phyloP scores from a whole-genome alignment of 1,284 basidiomycete genomes.

The Cryptococcus depauperatus region DNA sequence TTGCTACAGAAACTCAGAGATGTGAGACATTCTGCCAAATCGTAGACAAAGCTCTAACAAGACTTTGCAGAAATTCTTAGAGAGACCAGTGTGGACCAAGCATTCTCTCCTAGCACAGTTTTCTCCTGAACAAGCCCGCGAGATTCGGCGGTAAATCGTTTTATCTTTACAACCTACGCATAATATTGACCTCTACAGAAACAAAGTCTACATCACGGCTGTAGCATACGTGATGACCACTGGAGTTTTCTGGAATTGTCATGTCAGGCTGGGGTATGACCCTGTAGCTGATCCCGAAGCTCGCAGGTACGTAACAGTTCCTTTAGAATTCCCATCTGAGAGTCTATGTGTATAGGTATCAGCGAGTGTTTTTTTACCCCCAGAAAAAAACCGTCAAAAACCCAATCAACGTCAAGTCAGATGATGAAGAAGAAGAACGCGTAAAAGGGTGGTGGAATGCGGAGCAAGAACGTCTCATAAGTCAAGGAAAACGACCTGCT shows the following conservation, averaged over 20 bases:
- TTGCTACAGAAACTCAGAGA: constrained; percentile 56
- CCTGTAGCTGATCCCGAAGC: constrained; percentile 64
- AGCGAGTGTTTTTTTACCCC: constrained; percentile 17
- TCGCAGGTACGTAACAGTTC: constrained; percentile 55
- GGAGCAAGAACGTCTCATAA: constrained; percentile 27
- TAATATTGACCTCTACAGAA: constrained; percentile 33
- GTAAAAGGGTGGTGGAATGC: constrained; percentile 28
- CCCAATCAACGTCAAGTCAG: constrained; percentile 13
- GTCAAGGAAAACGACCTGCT: constrained; percentile 25
- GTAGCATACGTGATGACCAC: constrained; percentile 77
- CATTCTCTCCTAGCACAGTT: constrained; percentile 76
- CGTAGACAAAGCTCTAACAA: constrained; percentile 2
- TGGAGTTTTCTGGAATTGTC: constrained; percentile 85
- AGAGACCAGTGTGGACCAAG: constrained; percentile 83
- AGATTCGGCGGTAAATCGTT: constrained; percentile 12
- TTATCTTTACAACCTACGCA: too few relatives aligned
- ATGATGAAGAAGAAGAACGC: constrained; percentile 15
- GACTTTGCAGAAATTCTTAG: constrained; percentile 50
- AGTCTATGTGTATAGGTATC: constrained; percentile 9
- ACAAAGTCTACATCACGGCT: constrained; percentile 47
- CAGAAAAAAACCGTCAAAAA: constrained; percentile 13
- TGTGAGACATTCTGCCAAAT: constrained; percentile 44
- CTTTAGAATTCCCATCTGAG: not conserved
- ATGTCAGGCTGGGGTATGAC: constrained; percentile 82
- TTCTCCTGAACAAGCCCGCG: constrained; percentile 47